A percentile compares a stretch with the other conserved stretches of the same genome.
Evolutionary conservation across 1,139 yeast species (phyloP).

Genomic region (Blastobotrys persicus): DNA sequence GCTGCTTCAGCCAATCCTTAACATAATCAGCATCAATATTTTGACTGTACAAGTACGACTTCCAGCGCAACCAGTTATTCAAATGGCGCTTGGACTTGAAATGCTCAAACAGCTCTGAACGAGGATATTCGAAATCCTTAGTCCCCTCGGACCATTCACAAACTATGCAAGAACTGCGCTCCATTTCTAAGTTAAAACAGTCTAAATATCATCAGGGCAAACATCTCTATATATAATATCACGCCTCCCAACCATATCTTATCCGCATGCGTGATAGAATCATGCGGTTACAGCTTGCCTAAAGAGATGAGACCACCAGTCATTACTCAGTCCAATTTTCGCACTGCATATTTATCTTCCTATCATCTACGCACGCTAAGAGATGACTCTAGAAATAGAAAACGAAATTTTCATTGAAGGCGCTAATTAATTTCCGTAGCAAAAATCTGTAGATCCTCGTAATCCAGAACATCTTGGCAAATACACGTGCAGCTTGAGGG

Average conservation of each 20-base stretch:
- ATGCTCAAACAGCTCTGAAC: slow-evolving; percentile 27
- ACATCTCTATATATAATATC: not conserved
- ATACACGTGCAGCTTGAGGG: too few species aligned
- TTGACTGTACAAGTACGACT: slow-evolving; percentile 30
- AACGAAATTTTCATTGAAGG: too few species aligned
- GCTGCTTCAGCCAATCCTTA: slow-evolving; percentile 33
- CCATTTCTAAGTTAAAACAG: not conserved
- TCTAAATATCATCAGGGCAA: not conserved
- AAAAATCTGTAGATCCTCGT: too few species aligned
- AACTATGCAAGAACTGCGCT: slow-evolving; percentile 21
- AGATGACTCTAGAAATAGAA: too few species aligned
- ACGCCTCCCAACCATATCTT: not conserved
- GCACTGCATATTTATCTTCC: not conserved
- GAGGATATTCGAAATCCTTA: slow-evolving; percentile 14
- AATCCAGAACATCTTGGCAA: too few species aligned
- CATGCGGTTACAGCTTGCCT: not conserved
- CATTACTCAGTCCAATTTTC: not conserved
- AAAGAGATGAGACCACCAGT: not conserved
- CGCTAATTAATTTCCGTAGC: too few species aligned
- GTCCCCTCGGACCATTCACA: slow-evolving; percentile 33
- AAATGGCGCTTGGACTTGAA: slow-evolving; percentile 29
- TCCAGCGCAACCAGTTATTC: slow-evolving; percentile 31
- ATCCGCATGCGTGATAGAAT: not conserved
- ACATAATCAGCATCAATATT: slow-evolving; percentile 31
- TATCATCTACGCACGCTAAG: too few species aligned